These are phyloP conservation scores for Zygosaccharomyces siamensis DNA, from an alignment of 805 yeast species.

Conservation along the genomic window DNA sequence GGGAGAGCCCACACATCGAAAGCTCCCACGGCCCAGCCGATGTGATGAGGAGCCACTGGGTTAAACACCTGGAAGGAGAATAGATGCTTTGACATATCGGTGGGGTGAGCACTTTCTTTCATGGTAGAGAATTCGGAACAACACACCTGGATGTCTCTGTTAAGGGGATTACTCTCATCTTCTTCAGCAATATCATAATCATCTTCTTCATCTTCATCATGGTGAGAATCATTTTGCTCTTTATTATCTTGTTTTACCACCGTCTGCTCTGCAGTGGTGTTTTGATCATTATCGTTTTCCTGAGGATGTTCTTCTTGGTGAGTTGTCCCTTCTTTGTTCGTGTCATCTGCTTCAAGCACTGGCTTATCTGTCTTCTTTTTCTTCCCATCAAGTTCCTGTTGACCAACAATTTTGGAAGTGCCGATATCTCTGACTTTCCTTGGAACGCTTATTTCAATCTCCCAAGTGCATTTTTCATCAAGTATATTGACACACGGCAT, in stretches of 20 bases:
- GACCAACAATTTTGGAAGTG: slow-evolving; percentile 34
- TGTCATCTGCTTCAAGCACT: neutral
- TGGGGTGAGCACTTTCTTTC: slow-evolving; percentile 69
- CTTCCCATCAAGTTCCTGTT: slow-evolving; percentile 17
- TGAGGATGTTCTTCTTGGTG: neutral
- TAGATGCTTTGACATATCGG: slow-evolving; percentile 68
- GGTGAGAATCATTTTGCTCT: slow-evolving; percentile 30
- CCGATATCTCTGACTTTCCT: slow-evolving; percentile 70
- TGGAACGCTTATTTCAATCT: slow-evolving; percentile 79
- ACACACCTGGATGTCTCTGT: slow-evolving; percentile 54
- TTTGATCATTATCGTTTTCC: neutral
- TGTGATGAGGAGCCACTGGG: slow-evolving; percentile 89
- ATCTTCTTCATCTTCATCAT: slow-evolving; percentile 33
- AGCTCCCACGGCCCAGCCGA: slow-evolving; percentile 93
- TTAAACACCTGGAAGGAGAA: slow-evolving; percentile 68
- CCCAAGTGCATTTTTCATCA: slow-evolving; percentile 91
- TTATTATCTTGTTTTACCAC: slow-evolving; percentile 27
- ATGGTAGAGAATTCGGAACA: slow-evolving; percentile 65
- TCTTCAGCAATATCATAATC: slow-evolving; percentile 37
- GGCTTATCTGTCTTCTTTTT: neutral
- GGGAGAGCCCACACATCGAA: slow-evolving; percentile 52
- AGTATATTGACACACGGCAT: slow-evolving; percentile 90
- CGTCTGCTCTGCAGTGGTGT: slow-evolving; percentile 9
- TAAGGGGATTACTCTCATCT: slow-evolving; percentile 24
- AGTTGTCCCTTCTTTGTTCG: neutral